phyloP scores from a whole-genome alignment of 2,329 filamentous ascomycete genomes.

The Teratosphaeria pseudoeucalypti region DNA sequence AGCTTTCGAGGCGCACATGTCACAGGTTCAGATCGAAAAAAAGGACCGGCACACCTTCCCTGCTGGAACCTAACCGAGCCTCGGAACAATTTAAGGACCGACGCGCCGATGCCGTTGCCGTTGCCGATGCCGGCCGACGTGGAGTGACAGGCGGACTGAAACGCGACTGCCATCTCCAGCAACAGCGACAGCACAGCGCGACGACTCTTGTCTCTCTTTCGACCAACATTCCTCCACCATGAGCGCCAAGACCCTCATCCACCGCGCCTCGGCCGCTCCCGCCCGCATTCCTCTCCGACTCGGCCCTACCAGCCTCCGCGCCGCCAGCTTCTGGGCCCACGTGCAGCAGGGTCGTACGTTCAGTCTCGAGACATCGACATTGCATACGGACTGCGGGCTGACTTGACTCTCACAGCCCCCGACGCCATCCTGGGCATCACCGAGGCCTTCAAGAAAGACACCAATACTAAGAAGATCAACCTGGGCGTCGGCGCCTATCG shows the following conservation, averaged over 20 bases:
- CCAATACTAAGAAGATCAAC: conserved; percentile 87
- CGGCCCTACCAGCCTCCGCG: conserved; percentile 72
- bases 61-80: not conserved
- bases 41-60: not conserved
- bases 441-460: conserved; percentile 97
- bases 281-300: conserved; percentile 28
- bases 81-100: not conserved
- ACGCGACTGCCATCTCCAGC: not conserved
- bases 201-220: not conserved
- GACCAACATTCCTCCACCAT: conserved; percentile 9
- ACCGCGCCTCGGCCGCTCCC: conserved; percentile 19
- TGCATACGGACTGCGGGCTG: not conserved
- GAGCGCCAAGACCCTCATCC: conserved; percentile 21
- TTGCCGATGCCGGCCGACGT: not conserved
- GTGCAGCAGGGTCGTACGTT: not conserved
- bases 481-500: conserved; percentile 97
- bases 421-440: conserved; percentile 75
- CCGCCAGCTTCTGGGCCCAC: conserved; percentile 63
- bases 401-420: conserved; percentile 74
- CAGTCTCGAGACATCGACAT: too few relatives aligned
- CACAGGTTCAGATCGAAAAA: not conserved
- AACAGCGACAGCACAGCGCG: not conserved
- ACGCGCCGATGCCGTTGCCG: too few relatives aligned
- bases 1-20: too few relatives aligned
- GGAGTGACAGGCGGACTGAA: not conserved